Conservation (phyloP, 1,284 basidiomycete species). For the Somion occarium region DNA sequence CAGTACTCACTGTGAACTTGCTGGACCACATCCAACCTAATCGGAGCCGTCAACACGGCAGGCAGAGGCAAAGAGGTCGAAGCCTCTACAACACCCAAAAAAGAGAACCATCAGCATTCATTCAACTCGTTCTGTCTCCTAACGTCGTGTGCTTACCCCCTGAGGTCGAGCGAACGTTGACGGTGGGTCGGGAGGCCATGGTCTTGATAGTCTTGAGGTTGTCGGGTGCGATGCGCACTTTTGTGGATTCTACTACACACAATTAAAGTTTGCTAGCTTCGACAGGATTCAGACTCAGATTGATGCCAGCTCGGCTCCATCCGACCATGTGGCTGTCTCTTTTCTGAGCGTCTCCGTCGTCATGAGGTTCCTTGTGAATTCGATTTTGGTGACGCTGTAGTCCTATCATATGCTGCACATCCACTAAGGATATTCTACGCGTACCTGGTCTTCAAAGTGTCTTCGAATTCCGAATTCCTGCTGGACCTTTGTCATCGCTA, state of each 20-base stretch:
- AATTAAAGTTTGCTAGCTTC: not conserved
- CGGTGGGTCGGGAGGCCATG: slow-evolving; percentile 91
- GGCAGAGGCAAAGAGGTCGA: slow-evolving; percentile 91
- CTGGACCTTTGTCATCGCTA: no score
- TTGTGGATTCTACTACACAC: not conserved
- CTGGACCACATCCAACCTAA: slow-evolving; percentile 97
- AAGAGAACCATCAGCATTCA: not conserved
- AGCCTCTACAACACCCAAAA: slow-evolving; percentile 51
- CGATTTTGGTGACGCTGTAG: no score
- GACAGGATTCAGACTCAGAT: not conserved
- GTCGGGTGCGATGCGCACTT: not conserved
- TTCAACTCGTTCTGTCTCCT: not conserved
- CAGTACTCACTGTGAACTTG: slow-evolving; percentile 91
- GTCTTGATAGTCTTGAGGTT: slow-evolving; percentile 25
- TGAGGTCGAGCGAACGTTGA: slow-evolving; percentile 72
- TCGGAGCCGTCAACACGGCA: slow-evolving; percentile 96
- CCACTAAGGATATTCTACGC: no score
- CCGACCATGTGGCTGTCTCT: no score
- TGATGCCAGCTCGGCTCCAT: not conserved
- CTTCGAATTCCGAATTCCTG: no score
- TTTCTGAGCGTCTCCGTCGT: no score
- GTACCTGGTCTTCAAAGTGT: no score
- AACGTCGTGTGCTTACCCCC: slow-evolving; percentile 47
- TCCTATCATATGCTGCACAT: no score
- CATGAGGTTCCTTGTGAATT: no score